These are phyloP conservation scores for Poa annua DNA, from an alignment of 176 grass and related monocot species.

Conservation along the genomic window DNA sequence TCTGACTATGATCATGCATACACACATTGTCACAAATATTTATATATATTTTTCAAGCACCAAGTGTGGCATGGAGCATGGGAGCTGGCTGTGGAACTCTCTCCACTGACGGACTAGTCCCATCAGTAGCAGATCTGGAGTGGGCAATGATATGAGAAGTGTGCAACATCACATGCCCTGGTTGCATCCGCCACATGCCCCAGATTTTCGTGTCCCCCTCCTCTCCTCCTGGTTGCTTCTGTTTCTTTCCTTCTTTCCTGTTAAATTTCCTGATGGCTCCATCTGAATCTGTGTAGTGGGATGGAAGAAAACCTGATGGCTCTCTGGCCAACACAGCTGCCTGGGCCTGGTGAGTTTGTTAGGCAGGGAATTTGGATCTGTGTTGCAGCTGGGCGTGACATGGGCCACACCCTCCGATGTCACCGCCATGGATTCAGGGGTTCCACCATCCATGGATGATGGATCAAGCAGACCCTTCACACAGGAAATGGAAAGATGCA, in stretches of 20 bases:
- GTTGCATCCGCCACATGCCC: slow-evolving; percentile 50
- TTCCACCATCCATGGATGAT: no score
- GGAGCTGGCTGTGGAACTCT: slow-evolving; percentile 35
- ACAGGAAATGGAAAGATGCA: slow-evolving; percentile 3
- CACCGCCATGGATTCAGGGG: background rate
- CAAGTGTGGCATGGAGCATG: slow-evolving; percentile 41
- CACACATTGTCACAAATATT: background rate
- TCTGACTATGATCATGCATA: slow-evolving; percentile 7
- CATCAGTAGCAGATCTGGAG: slow-evolving; percentile 49
- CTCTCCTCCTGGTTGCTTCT: background rate
- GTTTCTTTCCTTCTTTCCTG: background rate
- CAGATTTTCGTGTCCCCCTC: slow-evolving; percentile 37
- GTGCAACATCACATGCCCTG: slow-evolving; percentile 52
- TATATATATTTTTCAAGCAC: slow-evolving; percentile 39
- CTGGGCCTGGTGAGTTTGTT: slow-evolving; percentile 24
- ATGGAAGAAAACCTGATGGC: slow-evolving; percentile 45
- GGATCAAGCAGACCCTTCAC: background rate
- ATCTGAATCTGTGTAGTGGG: slow-evolving; percentile 49
- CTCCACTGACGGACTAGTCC: slow-evolving; percentile 3
- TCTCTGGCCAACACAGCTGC: slow-evolving; percentile 38
- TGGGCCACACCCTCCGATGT: slow-evolving; percentile 43
- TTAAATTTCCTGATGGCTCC: background rate
- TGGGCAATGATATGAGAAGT: slow-evolving; percentile 36
- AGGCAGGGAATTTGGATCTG: slow-evolving; percentile 43
- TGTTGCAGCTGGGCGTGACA: slow-evolving; percentile 39